Percentiles rank a stretch among this genome's conserved stretches.
These are phyloP conservation scores for Daldinia eschscholtzii DNA, from an alignment of 2,329 filamentous ascomycete genomes.

Conservation along the genomic window DNA sequence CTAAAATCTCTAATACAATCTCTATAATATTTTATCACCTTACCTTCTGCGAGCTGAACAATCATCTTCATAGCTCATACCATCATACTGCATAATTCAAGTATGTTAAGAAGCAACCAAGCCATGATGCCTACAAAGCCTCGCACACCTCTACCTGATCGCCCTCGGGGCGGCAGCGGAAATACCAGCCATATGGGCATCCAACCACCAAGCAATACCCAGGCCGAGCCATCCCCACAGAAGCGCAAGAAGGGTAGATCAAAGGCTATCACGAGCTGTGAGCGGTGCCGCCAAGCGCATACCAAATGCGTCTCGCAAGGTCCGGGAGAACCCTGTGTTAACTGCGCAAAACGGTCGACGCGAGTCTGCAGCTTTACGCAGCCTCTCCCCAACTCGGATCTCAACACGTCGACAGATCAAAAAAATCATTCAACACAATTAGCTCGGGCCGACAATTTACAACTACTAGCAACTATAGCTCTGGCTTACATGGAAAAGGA, in stretches of 20 bases:
- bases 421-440: not conserved
- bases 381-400: not conserved
- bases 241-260: slow-evolving; percentile 28
- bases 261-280: slow-evolving; percentile 40
- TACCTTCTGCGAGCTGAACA: not conserved
- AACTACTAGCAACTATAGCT: slow-evolving; percentile 19
- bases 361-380: slow-evolving; percentile 32
- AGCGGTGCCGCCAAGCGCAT: slow-evolving; percentile 36
- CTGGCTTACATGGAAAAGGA: slow-evolving; percentile 21
- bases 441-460: slow-evolving; percentile 5
- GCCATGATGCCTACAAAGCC: slow-evolving; percentile 14
- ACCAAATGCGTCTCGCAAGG: slow-evolving; percentile 36
- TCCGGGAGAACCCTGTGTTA: slow-evolving; percentile 29
- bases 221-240: not conserved
- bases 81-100: not conserved
- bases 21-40: not conserved
- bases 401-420: not conserved
- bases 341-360: slow-evolving; percentile 33
- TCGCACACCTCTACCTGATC: slow-evolving; percentile 28
- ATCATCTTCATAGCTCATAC: not conserved
- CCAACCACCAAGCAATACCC: not conserved
- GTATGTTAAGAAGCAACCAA: not conserved
- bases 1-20: not conserved
- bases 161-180: slow-evolving; percentile 1
- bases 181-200: not conserved